Percentiles rank a stretch among this genome's conserved stretches.
Conservation (phyloP, 2,329 filamentous ascomycete species). For the Sporothrix globosa region DNA sequence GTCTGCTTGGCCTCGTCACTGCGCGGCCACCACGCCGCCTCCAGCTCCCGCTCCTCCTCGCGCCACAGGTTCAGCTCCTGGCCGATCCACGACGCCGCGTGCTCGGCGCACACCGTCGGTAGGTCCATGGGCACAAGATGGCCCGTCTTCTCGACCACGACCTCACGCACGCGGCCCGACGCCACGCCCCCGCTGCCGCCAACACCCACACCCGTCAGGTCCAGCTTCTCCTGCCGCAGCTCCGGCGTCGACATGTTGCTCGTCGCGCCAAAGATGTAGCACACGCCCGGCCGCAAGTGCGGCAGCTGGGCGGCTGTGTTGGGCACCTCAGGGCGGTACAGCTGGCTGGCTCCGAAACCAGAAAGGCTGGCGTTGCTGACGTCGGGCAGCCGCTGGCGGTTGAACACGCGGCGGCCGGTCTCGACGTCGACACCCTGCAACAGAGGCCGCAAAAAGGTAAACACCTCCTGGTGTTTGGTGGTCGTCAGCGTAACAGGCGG, state of each 20-base stretch:
- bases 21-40: conserved; percentile 55
- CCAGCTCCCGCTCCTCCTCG: conserved; percentile 59
- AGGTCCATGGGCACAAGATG: conserved; percentile 86
- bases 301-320: conserved; percentile 61
- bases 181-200: conserved; percentile 68
- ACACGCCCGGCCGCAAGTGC: conserved; percentile 63
- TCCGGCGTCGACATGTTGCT: conserved; percentile 60
- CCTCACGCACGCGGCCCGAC: conserved; percentile 68
- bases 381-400: conserved; percentile 51
- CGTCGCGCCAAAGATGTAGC: conserved; percentile 69
- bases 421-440: conserved; percentile 50
- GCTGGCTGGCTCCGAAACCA: conserved; percentile 50
- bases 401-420: conserved; percentile 46
- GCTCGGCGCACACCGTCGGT: conserved; percentile 66
- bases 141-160: conserved; percentile 66
- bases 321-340: conserved; percentile 69
- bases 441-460: conserved; percentile 71
- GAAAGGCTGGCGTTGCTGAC: conserved; percentile 47
- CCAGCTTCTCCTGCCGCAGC: conserved; percentile 61
- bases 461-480: conserved; percentile 85
- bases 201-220: conserved; percentile 64
- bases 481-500: conserved; percentile 69
- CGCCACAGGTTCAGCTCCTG: conserved; percentile 62
- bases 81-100: conserved; percentile 60
- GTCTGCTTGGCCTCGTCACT: conserved; percentile 58